Conservation (phyloP, 768 basidiomycete species). For the Boletus eberwhitei region DNA sequence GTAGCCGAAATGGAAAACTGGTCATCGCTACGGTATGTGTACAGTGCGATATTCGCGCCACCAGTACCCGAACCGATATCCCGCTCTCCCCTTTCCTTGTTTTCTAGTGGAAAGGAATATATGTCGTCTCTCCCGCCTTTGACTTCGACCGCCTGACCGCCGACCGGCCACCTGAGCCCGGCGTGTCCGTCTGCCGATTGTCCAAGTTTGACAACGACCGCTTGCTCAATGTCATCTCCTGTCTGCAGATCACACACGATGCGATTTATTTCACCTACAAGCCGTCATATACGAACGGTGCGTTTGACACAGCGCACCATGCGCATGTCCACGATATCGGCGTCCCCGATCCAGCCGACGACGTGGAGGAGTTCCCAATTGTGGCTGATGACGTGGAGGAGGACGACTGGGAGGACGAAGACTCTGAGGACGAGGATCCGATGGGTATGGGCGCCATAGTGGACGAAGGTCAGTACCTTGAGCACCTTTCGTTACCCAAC, state of each 20-base stretch:
- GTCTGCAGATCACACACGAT: constrained; percentile 54
- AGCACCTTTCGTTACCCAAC: neutral
- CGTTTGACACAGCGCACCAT: neutral
- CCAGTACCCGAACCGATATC: neutral
- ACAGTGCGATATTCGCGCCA: neutral
- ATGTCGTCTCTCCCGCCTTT: constrained; percentile 23
- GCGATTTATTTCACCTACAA: constrained; percentile 45
- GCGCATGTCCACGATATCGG: neutral
- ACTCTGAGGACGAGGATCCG: constrained; percentile 12
- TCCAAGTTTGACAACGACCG: constrained; percentile 13
- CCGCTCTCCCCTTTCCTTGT: neutral
- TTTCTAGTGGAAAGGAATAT: constrained; percentile 24
- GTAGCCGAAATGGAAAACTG: constrained; percentile 36
- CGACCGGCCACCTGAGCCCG: constrained; percentile 32
- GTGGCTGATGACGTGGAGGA: constrained; percentile 10
- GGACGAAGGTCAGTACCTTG: constrained; percentile 9
- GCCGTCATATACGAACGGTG: constrained; percentile 1
- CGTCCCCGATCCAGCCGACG: neutral
- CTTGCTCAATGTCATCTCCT: constrained; percentile 36
- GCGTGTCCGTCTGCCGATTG: constrained; percentile 24
- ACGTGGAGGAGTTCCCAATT: neutral
- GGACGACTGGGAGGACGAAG: constrained; percentile 17
- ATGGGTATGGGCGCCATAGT: constrained; percentile 1
- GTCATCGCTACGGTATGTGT: constrained; percentile 45
- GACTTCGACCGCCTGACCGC: constrained; percentile 21